Base-by-base conservation (phyloP, 2,329 filamentous ascomycete species). In the Stachybotrys chlorohalonatus region DNA sequence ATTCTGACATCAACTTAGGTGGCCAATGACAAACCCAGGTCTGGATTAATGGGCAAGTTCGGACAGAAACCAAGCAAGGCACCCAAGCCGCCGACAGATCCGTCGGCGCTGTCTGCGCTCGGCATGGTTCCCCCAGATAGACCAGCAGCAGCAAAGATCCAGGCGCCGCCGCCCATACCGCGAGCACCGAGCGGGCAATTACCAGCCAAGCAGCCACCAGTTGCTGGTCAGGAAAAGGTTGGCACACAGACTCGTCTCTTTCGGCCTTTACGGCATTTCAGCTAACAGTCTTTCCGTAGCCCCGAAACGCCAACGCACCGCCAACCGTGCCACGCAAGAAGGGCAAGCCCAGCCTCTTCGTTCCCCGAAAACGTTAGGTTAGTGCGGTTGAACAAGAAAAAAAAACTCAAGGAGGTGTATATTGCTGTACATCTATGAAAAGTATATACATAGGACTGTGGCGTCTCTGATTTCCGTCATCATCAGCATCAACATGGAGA, bases 61-160 rank as follows among this genome's bases (percentile, higher is more conserved):
- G 65, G 66, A 17, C 62, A 64, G 52, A 71, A 62, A 55, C 61
- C 66, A 13, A 60, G 53, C 52, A 58, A 62, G 46, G 61, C 61
- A 8, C 56, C 61, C 5, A 65, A 66, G 54, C 60, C 63, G n/a
- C 69, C 70, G n/a, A 68, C 66, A 31, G 78, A 81, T 53, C 78
- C 78, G 2, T 78, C 78, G 2, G 78, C 77, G 16, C 77, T 80
- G 75, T 73, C 76, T 54, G 73, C 77, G 17, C 67, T 81, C 49
- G 77, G 77, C 7, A 64, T 81, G 58, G 68, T 64, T 11, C 76
- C 77, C 24, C 76, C 76, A 7, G 70, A 74, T 56, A 68, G 75
- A 45, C 72, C 73, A 49, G 70, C 71, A 3, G 62, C 71, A 31
- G 60, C 58, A 15, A 55, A 63, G 11, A 57, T 58, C 15, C 42